A percentile compares a stretch with the other conserved stretches of the same genome.
These are phyloP conservation scores for Knoxia roxburghii DNA, from an alignment of 257 asterid species.

Conservation along the genomic window DNA sequence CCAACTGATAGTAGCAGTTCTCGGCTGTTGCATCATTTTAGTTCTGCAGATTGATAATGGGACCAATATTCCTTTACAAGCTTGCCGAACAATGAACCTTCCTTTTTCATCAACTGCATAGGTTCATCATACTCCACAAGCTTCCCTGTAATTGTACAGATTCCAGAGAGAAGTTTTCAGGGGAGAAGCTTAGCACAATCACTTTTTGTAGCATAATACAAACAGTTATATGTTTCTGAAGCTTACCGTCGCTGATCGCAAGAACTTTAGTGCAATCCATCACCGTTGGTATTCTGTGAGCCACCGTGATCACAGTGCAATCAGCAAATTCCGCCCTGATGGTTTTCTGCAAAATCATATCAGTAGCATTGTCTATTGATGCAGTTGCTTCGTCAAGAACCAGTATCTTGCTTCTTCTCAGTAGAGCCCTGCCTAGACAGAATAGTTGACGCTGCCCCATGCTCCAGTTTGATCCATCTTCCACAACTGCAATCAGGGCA, in stretches of 20 bases:
- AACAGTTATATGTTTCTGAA: conserved; percentile 2
- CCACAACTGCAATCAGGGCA: conserved; percentile 48
- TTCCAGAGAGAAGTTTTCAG: too few relatives aligned
- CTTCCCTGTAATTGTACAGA: conserved; percentile 46
- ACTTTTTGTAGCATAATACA: too few relatives aligned
- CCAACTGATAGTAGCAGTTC: too few relatives aligned
- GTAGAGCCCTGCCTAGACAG: conserved; percentile 80
- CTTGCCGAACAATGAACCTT: conserved; percentile 65
- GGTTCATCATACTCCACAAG: conserved; percentile 86
- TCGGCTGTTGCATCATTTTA: too few relatives aligned
- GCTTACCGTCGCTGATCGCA: conserved; percentile 79
- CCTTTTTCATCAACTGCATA: conserved; percentile 59
- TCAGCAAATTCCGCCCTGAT: conserved; percentile 69
- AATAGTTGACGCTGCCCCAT: conserved; percentile 90
- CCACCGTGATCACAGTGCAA: conserved; percentile 89
- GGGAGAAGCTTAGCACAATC: too few relatives aligned
- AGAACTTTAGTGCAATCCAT: conserved; percentile 96
- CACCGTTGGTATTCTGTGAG: conserved; percentile 92
- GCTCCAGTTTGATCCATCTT: conserved; percentile 98
- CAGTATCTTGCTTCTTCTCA: conserved; percentile 74
- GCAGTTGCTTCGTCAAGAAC: conserved; percentile 97
- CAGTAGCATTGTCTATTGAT: conserved; percentile 87
- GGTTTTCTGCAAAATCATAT: conserved; percentile 80
- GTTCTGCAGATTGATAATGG: conserved; percentile 45
- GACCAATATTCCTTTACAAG: conserved; percentile 95